Base-by-base conservation (phyloP, 1,284 basidiomycete species). In the Heterobasidion occidentale region DNA sequence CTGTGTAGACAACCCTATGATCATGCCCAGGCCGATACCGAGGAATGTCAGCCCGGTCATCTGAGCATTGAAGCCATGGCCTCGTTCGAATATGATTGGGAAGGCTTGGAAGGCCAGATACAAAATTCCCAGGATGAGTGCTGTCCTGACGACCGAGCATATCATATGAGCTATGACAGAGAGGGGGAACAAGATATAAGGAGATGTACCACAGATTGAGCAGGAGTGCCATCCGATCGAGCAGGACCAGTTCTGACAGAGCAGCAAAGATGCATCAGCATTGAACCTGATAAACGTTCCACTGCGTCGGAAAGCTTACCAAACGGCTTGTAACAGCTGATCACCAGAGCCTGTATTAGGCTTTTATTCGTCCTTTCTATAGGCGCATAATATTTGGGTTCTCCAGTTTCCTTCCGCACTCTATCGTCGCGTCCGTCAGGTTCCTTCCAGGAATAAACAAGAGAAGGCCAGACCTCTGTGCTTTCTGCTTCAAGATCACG, bases 21-120 rank as follows among this genome's bases (percentile, higher is more conserved):
- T 19, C 76, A 89, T 83, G 0, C 90, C 90, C 0, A 88, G 19
- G 0, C 86, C 88, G 36, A 92, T 83, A 0, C 89, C 89, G 0
- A 90, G 64, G 70, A 91, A 92, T 0, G 78, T 71, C 58, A 91
- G 67, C 0, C 90, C 90, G 5, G 80, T 81, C 42, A 71, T 65
- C 63, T 88, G 80, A 20, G 74, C 67, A 58, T 74, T 77, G 67
- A 91, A 91, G 11, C 78, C 78, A 63, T 89, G 83, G 2, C 73
- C 70, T 4, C 70, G 59, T n/a, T 73, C 69, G 65, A 91, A 91
- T 33, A 90, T 86, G 58, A 88, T 78, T 0, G 84, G 84, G 62
- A 88, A 88, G 0, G 82, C 83, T 60, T 84, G 78, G 68, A 91
- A 90, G 12, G 84, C 78, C 2, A 89, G 76, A 67, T 92, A 92